Percentiles rank a stretch among this genome's conserved stretches.
phyloP scores from a whole-genome alignment of 306 rosid species.

The Cajanus cajan region DNA sequence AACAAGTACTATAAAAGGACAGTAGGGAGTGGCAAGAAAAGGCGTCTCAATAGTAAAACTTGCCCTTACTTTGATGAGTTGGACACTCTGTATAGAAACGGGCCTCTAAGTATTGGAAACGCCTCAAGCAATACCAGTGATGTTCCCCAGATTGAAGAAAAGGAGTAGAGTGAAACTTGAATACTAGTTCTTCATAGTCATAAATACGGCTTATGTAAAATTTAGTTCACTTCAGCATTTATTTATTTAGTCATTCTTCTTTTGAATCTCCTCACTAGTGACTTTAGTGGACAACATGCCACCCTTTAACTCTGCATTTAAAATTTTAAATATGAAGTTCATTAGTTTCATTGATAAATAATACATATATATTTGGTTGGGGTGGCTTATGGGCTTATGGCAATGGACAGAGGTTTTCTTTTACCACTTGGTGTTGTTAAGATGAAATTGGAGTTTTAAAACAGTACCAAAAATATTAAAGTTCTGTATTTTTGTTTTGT shows the following conservation, averaged over 20 bases:
- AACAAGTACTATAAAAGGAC: constrained; percentile 74
- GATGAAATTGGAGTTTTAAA: not conserved
- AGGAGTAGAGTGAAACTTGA: constrained; percentile 23
- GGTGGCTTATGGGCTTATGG: too few relatives aligned
- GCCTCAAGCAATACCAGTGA: constrained; percentile 28
- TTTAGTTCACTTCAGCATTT: constrained; percentile 6
- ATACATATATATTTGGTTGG: not conserved
- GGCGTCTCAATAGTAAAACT: constrained; percentile 45
- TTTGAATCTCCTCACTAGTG: not conserved
- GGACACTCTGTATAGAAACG: constrained; percentile 58
- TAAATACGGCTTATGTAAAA: not conserved
- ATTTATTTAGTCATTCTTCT: constrained; percentile 6
- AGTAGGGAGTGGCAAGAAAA: constrained; percentile 53
- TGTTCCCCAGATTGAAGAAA: constrained; percentile 41
- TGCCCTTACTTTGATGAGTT: constrained; percentile 70
- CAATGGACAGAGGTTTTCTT: not conserved
- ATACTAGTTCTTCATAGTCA: not conserved
- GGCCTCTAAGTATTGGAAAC: constrained; percentile 43
- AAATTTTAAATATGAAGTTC: not conserved
- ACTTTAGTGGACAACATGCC: constrained; percentile 10
- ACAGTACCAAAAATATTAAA: not conserved
- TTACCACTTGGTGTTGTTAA: not conserved
- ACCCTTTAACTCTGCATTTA: not conserved
- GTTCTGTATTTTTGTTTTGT: not conserved
- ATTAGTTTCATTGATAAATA: not conserved